phyloP scores from a whole-genome alignment of 345 rosid species.

The Eucalyptus rudis region DNA sequence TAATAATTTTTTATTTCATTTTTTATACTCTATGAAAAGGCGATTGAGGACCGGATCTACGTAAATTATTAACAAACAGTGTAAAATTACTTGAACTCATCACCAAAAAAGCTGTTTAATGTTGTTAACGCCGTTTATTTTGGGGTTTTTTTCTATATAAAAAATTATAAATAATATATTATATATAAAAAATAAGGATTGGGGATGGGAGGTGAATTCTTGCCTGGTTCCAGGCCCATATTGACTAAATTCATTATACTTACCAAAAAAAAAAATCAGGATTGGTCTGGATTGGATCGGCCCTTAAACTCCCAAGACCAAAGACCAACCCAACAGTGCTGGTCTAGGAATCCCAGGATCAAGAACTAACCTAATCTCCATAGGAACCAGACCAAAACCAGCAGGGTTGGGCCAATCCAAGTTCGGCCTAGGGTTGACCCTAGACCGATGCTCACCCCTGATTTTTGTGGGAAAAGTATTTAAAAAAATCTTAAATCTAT shows the following conservation, averaged over 20 bases:
- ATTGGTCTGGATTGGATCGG: accelerated
- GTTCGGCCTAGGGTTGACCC: accelerated
- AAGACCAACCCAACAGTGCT: accelerated
- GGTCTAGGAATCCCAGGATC: accelerated
- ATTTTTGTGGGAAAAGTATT: too few species aligned
- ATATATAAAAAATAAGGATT: too few species aligned
- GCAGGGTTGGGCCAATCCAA: accelerated
- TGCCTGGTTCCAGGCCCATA: too few species aligned
- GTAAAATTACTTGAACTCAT: too few species aligned
- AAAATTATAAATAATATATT: too few species aligned
- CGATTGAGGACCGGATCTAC: accelerated
- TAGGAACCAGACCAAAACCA: accelerated
- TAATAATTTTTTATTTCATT: too few species aligned
- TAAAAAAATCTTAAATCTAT: accelerated
- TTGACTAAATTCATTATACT: too few species aligned
- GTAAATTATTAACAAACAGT: accelerated
- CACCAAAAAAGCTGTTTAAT: accelerated
- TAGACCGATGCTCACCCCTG: accelerated
- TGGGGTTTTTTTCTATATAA: too few species aligned
- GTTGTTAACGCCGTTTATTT: accelerated
- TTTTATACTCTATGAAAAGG: too few species aligned
- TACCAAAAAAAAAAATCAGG: too few species aligned
- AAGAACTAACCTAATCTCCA: accelerated
- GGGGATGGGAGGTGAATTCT: too few species aligned
- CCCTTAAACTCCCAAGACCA: accelerated